Conservation (phyloP, 345 rosid species). For the Trapa incisa region DNA sequence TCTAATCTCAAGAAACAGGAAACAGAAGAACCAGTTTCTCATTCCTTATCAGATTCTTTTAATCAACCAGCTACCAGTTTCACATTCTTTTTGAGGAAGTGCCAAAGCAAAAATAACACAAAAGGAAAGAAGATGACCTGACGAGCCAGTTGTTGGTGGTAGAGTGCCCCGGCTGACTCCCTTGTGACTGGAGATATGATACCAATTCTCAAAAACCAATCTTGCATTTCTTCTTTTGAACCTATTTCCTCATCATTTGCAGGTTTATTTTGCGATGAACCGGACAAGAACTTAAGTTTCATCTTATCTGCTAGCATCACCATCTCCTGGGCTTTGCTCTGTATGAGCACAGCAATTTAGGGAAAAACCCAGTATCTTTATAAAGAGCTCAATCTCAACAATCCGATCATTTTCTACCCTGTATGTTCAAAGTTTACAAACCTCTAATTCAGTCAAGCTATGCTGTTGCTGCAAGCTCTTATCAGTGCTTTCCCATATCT, state of each 20-base stretch:
- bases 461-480: slow-evolving; percentile 64
- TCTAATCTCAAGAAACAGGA: not conserved
- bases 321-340: slow-evolving; percentile 95
- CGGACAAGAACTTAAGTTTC: slow-evolving; percentile 81
- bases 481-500: slow-evolving; percentile 87
- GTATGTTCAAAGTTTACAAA: not conserved
- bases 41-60: no score
- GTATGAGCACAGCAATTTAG: slow-evolving; percentile 5
- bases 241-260: slow-evolving; percentile 77
- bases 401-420: not conserved
- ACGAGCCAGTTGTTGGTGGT: slow-evolving; percentile 82
- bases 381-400: not conserved
- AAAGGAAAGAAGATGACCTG: slow-evolving; percentile 43
- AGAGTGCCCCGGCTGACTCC: slow-evolving; percentile 90
- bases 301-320: slow-evolving; percentile 83
- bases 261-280: slow-evolving; percentile 37
- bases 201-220: slow-evolving; percentile 92
- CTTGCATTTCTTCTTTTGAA: slow-evolving; percentile 90
- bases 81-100: no score
- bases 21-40: not conserved
- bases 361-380: not conserved
- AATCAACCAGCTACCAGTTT: no score
- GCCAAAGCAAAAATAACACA: not conserved
- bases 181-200: slow-evolving; percentile 90
- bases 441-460: not conserved